Percentiles rank a stretch among this genome's conserved stretches.
Conservation (phyloP, 2,329 filamentous ascomycete species). For the Epichloe uncinata region DNA sequence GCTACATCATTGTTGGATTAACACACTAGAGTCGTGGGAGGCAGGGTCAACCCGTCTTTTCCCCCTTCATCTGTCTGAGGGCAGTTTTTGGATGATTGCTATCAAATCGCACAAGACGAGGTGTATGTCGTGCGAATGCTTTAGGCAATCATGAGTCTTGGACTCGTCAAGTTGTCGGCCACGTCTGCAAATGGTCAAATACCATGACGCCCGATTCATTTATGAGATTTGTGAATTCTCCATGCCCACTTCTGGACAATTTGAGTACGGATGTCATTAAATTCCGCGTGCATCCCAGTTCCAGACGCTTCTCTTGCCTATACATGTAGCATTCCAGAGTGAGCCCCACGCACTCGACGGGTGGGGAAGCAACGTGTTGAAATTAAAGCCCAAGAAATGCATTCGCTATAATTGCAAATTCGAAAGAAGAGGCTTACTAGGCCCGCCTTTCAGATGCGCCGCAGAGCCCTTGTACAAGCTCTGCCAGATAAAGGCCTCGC, state of each 20-base stretch:
- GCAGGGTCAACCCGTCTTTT: neutral
- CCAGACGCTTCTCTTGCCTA: neutral
- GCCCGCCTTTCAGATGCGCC: slow-evolving; percentile 61
- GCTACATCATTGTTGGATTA: neutral
- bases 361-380: neutral
- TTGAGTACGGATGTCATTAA: neutral
- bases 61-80: too few species aligned
- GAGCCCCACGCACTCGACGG: neutral
- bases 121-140: too few species aligned
- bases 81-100: neutral
- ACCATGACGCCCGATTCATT: too few species aligned
- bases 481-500: slow-evolving; percentile 98
- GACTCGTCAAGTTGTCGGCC: too few species aligned
- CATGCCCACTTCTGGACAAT: too few species aligned
- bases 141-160: too few species aligned
- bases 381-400: too few species aligned
- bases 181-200: too few species aligned
- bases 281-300: neutral
- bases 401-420: slow-evolving; percentile 22
- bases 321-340: too few species aligned
- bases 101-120: too few species aligned
- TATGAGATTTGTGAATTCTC: too few species aligned
- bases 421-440: slow-evolving; percentile 21
- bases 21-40: neutral
- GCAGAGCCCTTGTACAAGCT: slow-evolving; percentile 90